phyloP scores from a whole-genome alignment of 2,329 filamentous ascomycete species.

The Neopestalotiopsis rosae region DNA sequence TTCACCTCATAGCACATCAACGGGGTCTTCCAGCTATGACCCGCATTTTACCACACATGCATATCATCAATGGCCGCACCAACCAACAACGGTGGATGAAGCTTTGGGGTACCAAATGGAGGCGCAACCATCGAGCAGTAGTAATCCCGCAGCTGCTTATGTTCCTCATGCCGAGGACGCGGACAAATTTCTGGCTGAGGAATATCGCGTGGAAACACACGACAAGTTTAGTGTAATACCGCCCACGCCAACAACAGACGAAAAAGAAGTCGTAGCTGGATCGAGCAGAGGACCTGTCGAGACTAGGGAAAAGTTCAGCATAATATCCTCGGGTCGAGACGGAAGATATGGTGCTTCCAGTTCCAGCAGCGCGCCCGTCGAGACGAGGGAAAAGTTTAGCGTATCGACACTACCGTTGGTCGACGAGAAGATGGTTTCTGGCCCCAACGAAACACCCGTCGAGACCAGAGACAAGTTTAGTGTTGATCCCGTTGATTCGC shows the following conservation, averaged over 20 bases:
- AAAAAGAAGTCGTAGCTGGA: not conserved
- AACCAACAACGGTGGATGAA: not conserved
- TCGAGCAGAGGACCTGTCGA: not conserved
- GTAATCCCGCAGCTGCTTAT: not conserved
- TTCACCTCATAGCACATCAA: not conserved
- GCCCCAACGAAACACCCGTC: not conserved
- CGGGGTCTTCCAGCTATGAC: not conserved
- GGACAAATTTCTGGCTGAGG: not conserved
- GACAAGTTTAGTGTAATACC: conserved; percentile 5
- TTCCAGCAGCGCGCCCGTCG: not conserved
- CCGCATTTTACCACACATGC: not conserved
- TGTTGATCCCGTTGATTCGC: not conserved
- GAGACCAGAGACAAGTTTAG: conserved; percentile 13
- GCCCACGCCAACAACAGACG: not conserved
- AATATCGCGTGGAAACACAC: not conserved
- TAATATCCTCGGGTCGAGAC: not conserved
- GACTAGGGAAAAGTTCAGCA: conserved; percentile 4
- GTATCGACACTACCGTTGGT: not conserved
- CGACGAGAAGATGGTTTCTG: not conserved
- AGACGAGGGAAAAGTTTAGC: conserved; percentile 9
- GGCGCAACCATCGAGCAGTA: not conserved
- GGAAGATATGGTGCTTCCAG: not conserved
- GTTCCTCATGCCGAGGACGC: not conserved
- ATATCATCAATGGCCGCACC: not conserved
- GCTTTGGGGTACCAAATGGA: not conserved